Percentiles rank a stretch among this genome's conserved stretches.
Evolutionary conservation across 2,329 filamentous ascomycete genomes (phyloP).

Genomic region (Ophiostoma angusticollis): DNA sequence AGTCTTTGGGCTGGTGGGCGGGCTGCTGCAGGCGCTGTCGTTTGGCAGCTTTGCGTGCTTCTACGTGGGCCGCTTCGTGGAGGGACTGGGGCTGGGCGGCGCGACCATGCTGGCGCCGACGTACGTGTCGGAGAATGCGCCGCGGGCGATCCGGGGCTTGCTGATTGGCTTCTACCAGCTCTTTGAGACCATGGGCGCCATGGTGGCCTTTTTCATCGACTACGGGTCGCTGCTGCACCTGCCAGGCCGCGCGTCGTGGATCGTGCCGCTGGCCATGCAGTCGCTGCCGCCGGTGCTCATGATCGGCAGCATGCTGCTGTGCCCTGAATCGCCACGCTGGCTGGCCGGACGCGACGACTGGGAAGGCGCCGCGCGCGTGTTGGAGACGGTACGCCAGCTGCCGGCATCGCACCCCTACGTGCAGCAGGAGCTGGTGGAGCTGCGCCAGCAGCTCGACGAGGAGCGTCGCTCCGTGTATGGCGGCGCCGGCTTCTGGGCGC

Average conservation of each 20-base stretch:
- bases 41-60: conserved; percentile 20
- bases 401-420: conserved; percentile 25
- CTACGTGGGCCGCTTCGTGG: conserved; percentile 31
- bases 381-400: conserved; percentile 24
- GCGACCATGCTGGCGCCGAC: conserved; percentile 46
- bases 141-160: conserved; percentile 44
- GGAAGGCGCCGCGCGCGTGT: conserved; percentile 29
- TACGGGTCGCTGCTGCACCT: conserved; percentile 34
- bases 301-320: conserved; percentile 40
- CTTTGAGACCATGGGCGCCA: conserved; percentile 39
- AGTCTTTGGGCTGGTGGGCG: conserved; percentile 20
- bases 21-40: conserved; percentile 21
- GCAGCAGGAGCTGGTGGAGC: conserved; percentile 21
- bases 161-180: conserved; percentile 49
- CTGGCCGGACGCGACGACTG: conserved; percentile 44
- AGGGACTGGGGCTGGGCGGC: conserved; percentile 37
- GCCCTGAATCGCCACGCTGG: conserved; percentile 48
- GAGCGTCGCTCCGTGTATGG: conserved; percentile 17
- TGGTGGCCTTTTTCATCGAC: conserved; percentile 42
- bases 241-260: conserved; percentile 33
- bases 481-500: conserved; percentile 16
- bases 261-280: conserved; percentile 46
- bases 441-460: conserved; percentile 19
- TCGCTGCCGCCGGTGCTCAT: conserved; percentile 42
- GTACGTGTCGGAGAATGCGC: conserved; percentile 48